Evolutionary conservation across 768 basidiomycete species (phyloP).

Genomic region (Mrakia hoshinonis): DNA sequence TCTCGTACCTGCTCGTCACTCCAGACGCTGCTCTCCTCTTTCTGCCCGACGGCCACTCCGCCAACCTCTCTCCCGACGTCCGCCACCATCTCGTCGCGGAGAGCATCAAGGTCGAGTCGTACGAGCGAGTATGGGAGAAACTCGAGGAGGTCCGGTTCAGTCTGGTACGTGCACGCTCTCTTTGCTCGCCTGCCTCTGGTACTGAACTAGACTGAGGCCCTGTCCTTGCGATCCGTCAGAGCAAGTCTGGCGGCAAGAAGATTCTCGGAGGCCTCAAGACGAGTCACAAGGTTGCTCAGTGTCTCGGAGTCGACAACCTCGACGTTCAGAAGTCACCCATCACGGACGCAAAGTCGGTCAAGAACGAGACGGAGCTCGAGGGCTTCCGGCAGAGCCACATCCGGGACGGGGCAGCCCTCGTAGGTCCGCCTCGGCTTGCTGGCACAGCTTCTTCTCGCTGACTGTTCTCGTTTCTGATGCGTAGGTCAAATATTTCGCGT

Average conservation of each 20-base stretch:
- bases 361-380: constrained; percentile 76
- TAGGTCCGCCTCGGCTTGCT: constrained; percentile 20
- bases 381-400: constrained; percentile 76
- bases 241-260: constrained; percentile 31
- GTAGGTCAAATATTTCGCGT: constrained; percentile 69
- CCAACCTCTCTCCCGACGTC: not conserved
- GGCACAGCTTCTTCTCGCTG: not conserved
- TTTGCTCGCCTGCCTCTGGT: not conserved
- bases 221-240: constrained; percentile 35
- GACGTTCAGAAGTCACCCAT: constrained; percentile 56
- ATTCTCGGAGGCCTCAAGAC: constrained; percentile 44
- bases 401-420: constrained; percentile 79
- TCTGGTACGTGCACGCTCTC: not conserved
- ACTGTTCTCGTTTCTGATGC: not conserved
- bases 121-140: constrained; percentile 71
- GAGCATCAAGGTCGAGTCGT: constrained; percentile 54
- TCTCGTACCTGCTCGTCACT: constrained; percentile 75
- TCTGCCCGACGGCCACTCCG: not conserved
- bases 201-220: constrained; percentile 31
- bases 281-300: constrained; percentile 70
- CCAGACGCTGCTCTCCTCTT: constrained; percentile 37
- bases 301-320: constrained; percentile 47
- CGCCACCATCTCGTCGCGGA: constrained; percentile 46
- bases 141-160: constrained; percentile 39
- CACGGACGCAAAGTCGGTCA: constrained; percentile 72